Base-by-base conservation (phyloP, 441 rosid genomes). In the Flueggea neowawraea region DNA sequence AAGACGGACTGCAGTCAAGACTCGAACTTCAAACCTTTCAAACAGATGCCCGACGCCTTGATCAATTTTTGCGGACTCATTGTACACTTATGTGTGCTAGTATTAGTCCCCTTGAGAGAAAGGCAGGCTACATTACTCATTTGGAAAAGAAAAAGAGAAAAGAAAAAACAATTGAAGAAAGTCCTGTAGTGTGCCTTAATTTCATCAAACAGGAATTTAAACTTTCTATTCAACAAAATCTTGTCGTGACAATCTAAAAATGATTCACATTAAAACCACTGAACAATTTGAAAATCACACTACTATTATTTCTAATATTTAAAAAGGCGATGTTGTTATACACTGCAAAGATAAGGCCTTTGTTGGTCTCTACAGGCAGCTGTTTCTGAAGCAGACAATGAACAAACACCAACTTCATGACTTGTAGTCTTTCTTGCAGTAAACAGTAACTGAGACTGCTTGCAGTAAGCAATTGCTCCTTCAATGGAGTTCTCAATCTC, bases 401-500 rank as follows among this genome's bases (percentile, higher is more conserved):
- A 83, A 65, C 78, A 83, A 14, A 4, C 6, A 28, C 51, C 31
- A 61, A 71, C 82, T 65, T 68, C 64, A 54, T 77, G 82, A 61
- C 48, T 69, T 31, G 67, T 73, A 66, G 63, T 66, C 55, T 84
- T 80, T 63, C 77, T 75, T 54, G 85, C 65, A 16, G 62, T 52
- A 10, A 72, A 58, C 57, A 69, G 65, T 39, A 82, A 74, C 65
- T 81, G 86, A 61, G 97, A 87, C 56, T 71, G 86, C 57, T 89
- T 89, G 69, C 98, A 95, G 69, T 95, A 88, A 78, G 91, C 96
- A 70, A 95, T 89, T 4, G 99, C 99, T 67, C 88, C 98, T 60
- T 86, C 85, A 14, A 95, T 83, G 62, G 91, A 84, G 65, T 76
- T 77, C 64, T 91, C 97, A 7, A 79, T 63, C 73, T 84, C 98